Evolutionary conservation across 2,329 filamentous ascomycete genomes (phyloP), one percentile per base, ranked within the genome.

Genomic region (Aspergillus sp.): DNA sequence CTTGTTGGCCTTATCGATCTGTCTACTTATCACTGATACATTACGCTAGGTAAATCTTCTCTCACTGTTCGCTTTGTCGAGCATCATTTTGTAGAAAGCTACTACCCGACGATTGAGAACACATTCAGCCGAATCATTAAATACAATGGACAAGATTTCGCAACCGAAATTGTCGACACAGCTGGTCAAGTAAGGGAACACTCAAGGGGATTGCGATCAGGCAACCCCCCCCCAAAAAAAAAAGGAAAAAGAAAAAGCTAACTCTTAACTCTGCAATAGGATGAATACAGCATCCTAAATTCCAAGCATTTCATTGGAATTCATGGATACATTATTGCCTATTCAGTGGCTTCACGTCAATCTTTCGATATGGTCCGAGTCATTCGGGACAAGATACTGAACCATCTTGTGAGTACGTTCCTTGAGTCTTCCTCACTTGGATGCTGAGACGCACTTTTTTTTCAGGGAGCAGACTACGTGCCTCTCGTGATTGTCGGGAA

Each of bases 291-390:
- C 66, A 96, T 97, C 56, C 78, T 98, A 53, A 97, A 96, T 72
- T 95, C 88, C 53, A 97, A 97, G 75, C 91, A 97, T 68, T 97
- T 97, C 63, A 97, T 98, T 68, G 93, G 93, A 54, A 97, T 97
- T 58, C 93, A 98, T 74, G 93, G 93, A 49, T 98, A 97, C 71
- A 90, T 98, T 81, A 85, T 98, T 51, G 91, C 96, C 43, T 98
- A 98, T 73, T 95, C 90, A n/a, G 90, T 98, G 44, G 87, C 88
- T 19, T 95, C 88, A 43, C 84, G 88, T 63, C 87, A 93, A 60
- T 95, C 90, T 7, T 97, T 96, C 64, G 93, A 98, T 68, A 98
- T 97, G 91, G 86, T 95, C 44, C 83, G 88, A 62, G 89, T 96
- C 51, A 95, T 98, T 57, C 80, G 90, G 22, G 91, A 97, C 68